A percentile compares a stretch with the other conserved stretches of the same genome.
These are phyloP conservation scores for Xylogone sp. DNA, from an alignment of 2,329 filamentous ascomycete species.

Conservation along the genomic window DNA sequence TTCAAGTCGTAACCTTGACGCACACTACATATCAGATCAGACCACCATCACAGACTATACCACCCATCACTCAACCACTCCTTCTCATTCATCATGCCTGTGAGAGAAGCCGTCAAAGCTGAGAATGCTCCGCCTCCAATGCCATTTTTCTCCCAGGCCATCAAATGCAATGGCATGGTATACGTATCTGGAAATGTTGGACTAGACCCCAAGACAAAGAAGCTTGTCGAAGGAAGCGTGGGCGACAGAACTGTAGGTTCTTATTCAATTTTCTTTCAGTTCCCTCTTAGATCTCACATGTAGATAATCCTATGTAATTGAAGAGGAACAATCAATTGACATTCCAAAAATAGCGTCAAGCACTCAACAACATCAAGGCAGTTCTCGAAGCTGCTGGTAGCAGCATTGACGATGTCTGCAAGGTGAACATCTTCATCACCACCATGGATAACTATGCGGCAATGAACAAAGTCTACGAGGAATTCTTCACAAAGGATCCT, in stretches of 20 bases:
- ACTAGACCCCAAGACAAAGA: slow-evolving; percentile 49
- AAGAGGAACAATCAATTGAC: no score
- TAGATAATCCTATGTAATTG: no score
- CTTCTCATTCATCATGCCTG: slow-evolving; percentile 12
- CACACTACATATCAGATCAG: no score
- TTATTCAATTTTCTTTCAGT: not conserved
- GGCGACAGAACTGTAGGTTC: slow-evolving; percentile 47
- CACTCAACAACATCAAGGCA: slow-evolving; percentile 53
- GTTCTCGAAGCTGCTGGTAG: slow-evolving; percentile 59
- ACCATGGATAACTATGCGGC: slow-evolving; percentile 61
- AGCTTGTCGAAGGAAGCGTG: slow-evolving; percentile 53
- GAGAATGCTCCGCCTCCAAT: slow-evolving; percentile 43
- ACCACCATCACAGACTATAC: no score
- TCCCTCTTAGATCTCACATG: no score
- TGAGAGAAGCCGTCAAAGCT: slow-evolving; percentile 22
- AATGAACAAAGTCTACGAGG: slow-evolving; percentile 53
- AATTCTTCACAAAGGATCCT: slow-evolving; percentile 40
- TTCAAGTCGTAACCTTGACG: no score
- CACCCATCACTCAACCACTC: no score
- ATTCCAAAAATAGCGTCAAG: slow-evolving; percentile 39
- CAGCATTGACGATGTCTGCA: slow-evolving; percentile 57
- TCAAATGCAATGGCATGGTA: slow-evolving; percentile 62
- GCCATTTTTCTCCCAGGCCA: slow-evolving; percentile 56
- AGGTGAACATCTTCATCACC: slow-evolving; percentile 63
- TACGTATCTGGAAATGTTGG: slow-evolving; percentile 66